phyloP scores from a whole-genome alignment of 441 rosid species.

The Raphanus hybrid region DNA sequence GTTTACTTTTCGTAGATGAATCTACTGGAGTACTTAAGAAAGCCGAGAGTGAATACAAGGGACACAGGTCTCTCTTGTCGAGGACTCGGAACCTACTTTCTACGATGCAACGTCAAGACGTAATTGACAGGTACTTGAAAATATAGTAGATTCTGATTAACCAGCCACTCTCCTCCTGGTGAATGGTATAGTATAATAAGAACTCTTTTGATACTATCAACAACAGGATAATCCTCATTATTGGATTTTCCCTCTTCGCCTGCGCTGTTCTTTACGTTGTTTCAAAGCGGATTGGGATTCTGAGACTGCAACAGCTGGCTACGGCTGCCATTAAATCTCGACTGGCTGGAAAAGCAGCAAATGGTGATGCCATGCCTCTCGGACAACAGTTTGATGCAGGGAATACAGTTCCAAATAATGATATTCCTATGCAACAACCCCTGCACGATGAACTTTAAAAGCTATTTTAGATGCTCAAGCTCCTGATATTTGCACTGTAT shows the following conservation, averaged over 20 bases:
- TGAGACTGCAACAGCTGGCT: constrained; percentile 74
- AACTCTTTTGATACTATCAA: constrained; percentile 13
- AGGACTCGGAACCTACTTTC: constrained; percentile 90
- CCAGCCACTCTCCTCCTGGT: not conserved
- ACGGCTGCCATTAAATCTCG: constrained; percentile 79
- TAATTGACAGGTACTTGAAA: constrained; percentile 67
- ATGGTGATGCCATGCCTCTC: constrained; percentile 49
- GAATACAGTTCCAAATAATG: constrained; percentile 49
- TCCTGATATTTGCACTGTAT: constrained; percentile 4
- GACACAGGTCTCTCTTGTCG: constrained; percentile 79
- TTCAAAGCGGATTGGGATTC: constrained; percentile 79
- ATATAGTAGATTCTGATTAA: not conserved
- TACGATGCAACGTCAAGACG: constrained; percentile 93
- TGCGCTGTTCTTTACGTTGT: constrained; percentile 81
- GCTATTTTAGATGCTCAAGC: constrained; percentile 18
- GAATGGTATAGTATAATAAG: not conserved
- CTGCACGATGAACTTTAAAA: constrained; percentile 77
- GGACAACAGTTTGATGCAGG: constrained; percentile 42
- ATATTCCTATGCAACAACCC: constrained; percentile 49
- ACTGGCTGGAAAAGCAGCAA: constrained; percentile 58
- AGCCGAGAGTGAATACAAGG: constrained; percentile 96
- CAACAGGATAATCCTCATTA: constrained; percentile 62
- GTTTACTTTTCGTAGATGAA: constrained; percentile 59
- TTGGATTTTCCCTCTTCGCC: constrained; percentile 70
- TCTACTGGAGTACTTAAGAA: constrained; percentile 78